These are phyloP conservation scores for Cladosporium oxysporum DNA, from an alignment of 2,329 filamentous ascomycete species.

Conservation along the genomic window DNA sequence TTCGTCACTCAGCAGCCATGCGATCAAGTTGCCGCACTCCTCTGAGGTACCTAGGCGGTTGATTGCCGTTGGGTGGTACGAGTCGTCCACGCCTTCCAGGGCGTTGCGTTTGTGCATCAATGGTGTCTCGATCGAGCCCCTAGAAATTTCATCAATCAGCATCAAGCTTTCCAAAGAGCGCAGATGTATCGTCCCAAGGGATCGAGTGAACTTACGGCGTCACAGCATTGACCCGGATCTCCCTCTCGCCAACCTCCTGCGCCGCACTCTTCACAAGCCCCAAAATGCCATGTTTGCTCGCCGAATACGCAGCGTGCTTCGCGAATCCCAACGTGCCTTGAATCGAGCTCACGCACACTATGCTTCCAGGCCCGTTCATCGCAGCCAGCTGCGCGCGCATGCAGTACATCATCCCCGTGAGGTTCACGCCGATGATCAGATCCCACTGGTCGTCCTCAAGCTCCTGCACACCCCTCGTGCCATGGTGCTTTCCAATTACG, in stretches of 20 bases:
- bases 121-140: conserved; percentile 31
- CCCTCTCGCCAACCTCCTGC: conserved; percentile 32
- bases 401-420: conserved; percentile 52
- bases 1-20: conserved; percentile 51
- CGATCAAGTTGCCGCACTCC: conserved; percentile 40
- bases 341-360: conserved; percentile 47
- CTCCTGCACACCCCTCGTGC: conserved; percentile 31
- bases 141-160: neutral
- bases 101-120: conserved; percentile 35
- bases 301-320: conserved; percentile 32
- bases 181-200: neutral
- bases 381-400: conserved; percentile 51
- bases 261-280: conserved; percentile 32
- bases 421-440: conserved; percentile 37
- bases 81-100: conserved; percentile 30
- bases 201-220: conserved; percentile 29
- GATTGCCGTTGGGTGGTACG: conserved; percentile 29
- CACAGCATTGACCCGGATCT: conserved; percentile 34
- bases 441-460: conserved; percentile 41
- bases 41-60: conserved; percentile 28
- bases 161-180: neutral
- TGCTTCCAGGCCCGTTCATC: conserved; percentile 54
- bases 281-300: conserved; percentile 33
- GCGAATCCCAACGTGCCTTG: conserved; percentile 47
- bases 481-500: conserved; percentile 35